Base-by-base conservation (phyloP, 805 yeast species). In the Ogataea sp. region DNA sequence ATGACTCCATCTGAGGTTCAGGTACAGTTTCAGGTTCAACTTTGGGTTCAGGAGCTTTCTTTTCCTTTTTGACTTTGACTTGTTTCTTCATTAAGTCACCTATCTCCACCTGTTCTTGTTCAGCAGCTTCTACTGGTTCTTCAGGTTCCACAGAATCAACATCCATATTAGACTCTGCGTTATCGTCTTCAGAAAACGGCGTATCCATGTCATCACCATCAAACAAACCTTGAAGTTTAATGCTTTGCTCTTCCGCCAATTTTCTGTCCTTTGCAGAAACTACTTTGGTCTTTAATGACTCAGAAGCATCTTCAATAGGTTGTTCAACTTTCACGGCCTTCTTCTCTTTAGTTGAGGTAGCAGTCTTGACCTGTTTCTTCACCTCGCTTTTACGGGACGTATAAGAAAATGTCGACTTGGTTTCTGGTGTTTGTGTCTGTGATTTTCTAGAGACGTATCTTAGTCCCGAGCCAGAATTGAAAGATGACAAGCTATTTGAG, bases 391-490 rank as follows among this genome's bases (percentile, higher is more conserved):
- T 25, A 23, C 29, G 36, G 16, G 27, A 25, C 8, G n/a, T 24
- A 16, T 25, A 24, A 4, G 21, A 14, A 30, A 6, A 6, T 32
- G 35, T 20, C 11, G 23, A 16, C 11, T 23, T 16, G 9, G 20
- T 34, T 6, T 25, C 5, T n/a, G 15, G n/a, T 3, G 26, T 18
- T 15, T 39, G 13, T 16, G 32, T 24, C 34, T 29, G 36, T 3
- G 32, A 21, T 37, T 56, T 55, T 26, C 65, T 43, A 15, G 62
- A 61, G 3, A 57, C 61, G 43, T 62, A 62, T 3, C 52, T 44
- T 2, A n/a, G n/a, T n/a, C n/a, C n/a, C n/a, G 66, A 60, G 4
- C 39, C 24, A 55, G 46, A 18, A 58, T 46, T 1, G 52, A 20
- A 14, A n/a, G n/a, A n/a, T n/a, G n/a, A n/a, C n/a, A n/a, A n/a